Conservation (phyloP, 1,284 basidiomycete genomes). For the Grifola frondosa region DNA sequence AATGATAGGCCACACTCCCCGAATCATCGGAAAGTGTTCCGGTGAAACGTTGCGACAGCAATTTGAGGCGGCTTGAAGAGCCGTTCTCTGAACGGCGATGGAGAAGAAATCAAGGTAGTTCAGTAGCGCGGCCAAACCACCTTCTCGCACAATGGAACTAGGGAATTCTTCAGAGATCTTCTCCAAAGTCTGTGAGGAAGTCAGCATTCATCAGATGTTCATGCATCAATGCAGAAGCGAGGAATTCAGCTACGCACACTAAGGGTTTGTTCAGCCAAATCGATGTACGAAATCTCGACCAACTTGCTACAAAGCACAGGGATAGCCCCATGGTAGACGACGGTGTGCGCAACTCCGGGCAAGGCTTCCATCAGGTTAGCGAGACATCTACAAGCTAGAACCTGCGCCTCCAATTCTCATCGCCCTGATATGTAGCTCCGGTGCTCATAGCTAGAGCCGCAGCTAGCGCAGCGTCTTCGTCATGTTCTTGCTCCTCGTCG, state of each 20-base stretch:
- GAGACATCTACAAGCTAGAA: slow-evolving; percentile 90
- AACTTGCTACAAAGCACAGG: slow-evolving; percentile 94
- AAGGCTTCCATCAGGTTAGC: slow-evolving; percentile 97
- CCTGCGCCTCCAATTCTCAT: slow-evolving; percentile 90
- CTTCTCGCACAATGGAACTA: slow-evolving; percentile 90
- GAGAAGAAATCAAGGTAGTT: slow-evolving; percentile 97
- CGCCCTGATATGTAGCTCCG: slow-evolving; percentile 62
- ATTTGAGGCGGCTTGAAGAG: slow-evolving; percentile 93
- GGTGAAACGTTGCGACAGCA: slow-evolving; percentile 89
- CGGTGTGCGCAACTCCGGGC: slow-evolving; percentile 90
- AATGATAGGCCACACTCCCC: slow-evolving; percentile 88
- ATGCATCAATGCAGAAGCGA: slow-evolving; percentile 1
- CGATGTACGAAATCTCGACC: slow-evolving; percentile 94
- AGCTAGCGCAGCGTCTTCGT: slow-evolving; percentile 84
- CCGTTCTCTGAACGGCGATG: slow-evolving; percentile 93
- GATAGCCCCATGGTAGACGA: slow-evolving; percentile 94
- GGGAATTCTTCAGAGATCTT: slow-evolving; percentile 97
- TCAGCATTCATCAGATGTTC: too few species aligned
- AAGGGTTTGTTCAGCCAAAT: slow-evolving; percentile 93
- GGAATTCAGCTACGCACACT: slow-evolving; percentile 64
- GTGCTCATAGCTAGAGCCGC: slow-evolving; percentile 78
- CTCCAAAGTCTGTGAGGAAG: slow-evolving; percentile 77
- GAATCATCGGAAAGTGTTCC: slow-evolving; percentile 86
- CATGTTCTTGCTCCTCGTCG: slow-evolving; percentile 58
- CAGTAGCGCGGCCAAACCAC: slow-evolving; percentile 86